A percentile compares a stretch with the other conserved stretches of the same genome.
phyloP scores from a whole-genome alignment of 208 protist species.

The Leishmania lainsoni region DNA sequence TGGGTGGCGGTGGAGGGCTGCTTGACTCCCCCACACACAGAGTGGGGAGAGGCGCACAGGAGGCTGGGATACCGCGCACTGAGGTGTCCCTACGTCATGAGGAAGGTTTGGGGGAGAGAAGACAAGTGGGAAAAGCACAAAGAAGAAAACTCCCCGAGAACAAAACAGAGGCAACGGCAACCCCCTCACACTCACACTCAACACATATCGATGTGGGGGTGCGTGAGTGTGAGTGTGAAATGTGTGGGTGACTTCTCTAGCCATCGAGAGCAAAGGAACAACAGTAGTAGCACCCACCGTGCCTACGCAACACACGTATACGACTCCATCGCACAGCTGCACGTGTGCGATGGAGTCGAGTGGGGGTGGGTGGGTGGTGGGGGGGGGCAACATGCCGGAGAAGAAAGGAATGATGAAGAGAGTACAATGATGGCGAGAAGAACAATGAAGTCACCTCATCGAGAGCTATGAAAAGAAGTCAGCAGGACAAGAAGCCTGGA shows the following conservation, averaged over 20 bases:
- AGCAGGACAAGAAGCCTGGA: no score
- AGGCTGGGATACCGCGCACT: not conserved
- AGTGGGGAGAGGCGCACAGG: not conserved
- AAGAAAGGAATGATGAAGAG: conserved; percentile 15
- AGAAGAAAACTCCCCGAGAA: conserved; percentile 7
- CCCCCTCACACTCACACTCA: not conserved
- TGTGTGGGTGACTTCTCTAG: not conserved
- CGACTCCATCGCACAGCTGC: no score
- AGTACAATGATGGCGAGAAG: conserved; percentile 2
- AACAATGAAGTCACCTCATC: conserved; percentile 1
- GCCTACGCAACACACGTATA: no score
- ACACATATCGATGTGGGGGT: not conserved
- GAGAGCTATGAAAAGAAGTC: not conserved
- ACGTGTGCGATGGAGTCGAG: no score
- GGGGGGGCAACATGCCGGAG: not conserved
- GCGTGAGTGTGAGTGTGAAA: not conserved
- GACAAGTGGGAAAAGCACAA: not conserved
- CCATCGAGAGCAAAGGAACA: not conserved
- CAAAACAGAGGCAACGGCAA: not conserved
- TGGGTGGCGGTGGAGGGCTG: no score
- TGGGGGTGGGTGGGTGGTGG: no score
- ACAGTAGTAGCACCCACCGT: not conserved
- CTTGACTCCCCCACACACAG: no score
- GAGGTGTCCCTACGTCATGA: not conserved
- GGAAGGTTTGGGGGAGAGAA: not conserved